Evolutionary conservation across 2,329 filamentous ascomycete species (phyloP).

Genomic region (Xylaria sp.): DNA sequence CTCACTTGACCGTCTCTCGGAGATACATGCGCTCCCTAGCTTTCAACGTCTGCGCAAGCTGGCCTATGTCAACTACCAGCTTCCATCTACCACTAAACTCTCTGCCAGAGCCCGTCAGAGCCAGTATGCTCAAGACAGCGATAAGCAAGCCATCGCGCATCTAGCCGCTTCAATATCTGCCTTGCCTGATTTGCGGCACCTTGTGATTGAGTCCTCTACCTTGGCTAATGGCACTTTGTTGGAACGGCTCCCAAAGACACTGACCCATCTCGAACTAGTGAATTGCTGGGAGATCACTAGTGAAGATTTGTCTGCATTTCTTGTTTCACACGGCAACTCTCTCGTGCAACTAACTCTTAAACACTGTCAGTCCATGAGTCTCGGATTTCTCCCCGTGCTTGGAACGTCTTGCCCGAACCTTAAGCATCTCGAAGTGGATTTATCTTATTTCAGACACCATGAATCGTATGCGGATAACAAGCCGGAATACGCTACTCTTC

Average conservation of each 20-base stretch:
- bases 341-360: constrained; percentile 72
- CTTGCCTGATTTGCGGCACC: constrained; percentile 67
- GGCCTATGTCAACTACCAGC: constrained; percentile 68
- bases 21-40: constrained; percentile 59
- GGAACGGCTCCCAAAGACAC: constrained; percentile 67
- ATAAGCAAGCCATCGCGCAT: constrained; percentile 39
- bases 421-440: constrained; percentile 74
- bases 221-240: constrained; percentile 72
- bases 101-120: constrained; percentile 27
- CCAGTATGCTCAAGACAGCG: constrained; percentile 38
- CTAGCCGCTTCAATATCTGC: constrained; percentile 55
- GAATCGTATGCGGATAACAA: constrained; percentile 72
- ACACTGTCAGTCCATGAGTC: constrained; percentile 78
- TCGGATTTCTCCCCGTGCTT: constrained; percentile 74
- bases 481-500: constrained; percentile 73
- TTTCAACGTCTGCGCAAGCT: constrained; percentile 64
- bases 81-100: constrained; percentile 49
- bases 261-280: constrained; percentile 73
- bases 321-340: constrained; percentile 69
- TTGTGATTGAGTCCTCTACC: constrained; percentile 78
- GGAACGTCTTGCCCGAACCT: constrained; percentile 72
- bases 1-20: constrained; percentile 54
- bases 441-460: constrained; percentile 77
- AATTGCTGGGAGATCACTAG: constrained; percentile 81
- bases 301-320: constrained; percentile 67